Evolutionary conservation across 495 filamentous ascomycete genomes (phyloP).

Genomic region (Podospora pseudoanserina): DNA sequence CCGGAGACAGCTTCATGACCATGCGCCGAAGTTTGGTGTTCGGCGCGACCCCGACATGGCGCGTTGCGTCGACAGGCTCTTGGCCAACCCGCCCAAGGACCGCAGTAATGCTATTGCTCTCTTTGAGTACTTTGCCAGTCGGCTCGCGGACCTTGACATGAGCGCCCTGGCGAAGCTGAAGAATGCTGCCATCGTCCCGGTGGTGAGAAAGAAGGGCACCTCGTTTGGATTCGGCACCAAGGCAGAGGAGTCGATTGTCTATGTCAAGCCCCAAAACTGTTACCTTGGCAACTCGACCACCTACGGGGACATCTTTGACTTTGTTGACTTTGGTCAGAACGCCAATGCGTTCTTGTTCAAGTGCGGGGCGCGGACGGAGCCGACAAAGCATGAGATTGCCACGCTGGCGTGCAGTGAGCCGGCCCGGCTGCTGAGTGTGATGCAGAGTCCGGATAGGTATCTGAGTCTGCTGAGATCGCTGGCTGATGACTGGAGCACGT

Average conservation of each 20-base stretch:
- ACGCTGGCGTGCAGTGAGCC: constrained; percentile 73
- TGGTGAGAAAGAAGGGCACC: constrained; percentile 41
- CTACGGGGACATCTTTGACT: constrained; percentile 91
- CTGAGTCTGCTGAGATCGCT: constrained; percentile 73
- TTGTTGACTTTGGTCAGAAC: constrained; percentile 84
- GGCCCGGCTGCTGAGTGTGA: constrained; percentile 67
- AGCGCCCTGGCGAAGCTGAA: constrained; percentile 56
- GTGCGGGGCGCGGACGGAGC: constrained; percentile 85
- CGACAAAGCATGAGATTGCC: constrained; percentile 80
- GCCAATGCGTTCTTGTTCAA: constrained; percentile 85
- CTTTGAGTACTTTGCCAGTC: constrained; percentile 78
- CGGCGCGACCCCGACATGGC: constrained; percentile 69
- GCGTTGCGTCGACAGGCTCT: constrained; percentile 66
- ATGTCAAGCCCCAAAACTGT: constrained; percentile 61
- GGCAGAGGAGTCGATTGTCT: constrained; percentile 28
- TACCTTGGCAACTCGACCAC: constrained; percentile 71
- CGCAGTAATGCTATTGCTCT: constrained; percentile 60
- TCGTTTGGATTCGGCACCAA: constrained; percentile 14
- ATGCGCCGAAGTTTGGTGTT: constrained; percentile 81
- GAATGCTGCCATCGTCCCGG: constrained; percentile 66
- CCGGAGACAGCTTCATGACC: constrained; percentile 62
- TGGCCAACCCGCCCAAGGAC: constrained; percentile 64
- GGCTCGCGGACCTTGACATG: constrained; percentile 66
- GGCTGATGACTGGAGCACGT: constrained; percentile 59
- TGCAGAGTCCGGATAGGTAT: constrained; percentile 81